Evolutionary conservation across 2,329 filamentous ascomycete species (phyloP).

Genomic region (Penicillium crustosum): DNA sequence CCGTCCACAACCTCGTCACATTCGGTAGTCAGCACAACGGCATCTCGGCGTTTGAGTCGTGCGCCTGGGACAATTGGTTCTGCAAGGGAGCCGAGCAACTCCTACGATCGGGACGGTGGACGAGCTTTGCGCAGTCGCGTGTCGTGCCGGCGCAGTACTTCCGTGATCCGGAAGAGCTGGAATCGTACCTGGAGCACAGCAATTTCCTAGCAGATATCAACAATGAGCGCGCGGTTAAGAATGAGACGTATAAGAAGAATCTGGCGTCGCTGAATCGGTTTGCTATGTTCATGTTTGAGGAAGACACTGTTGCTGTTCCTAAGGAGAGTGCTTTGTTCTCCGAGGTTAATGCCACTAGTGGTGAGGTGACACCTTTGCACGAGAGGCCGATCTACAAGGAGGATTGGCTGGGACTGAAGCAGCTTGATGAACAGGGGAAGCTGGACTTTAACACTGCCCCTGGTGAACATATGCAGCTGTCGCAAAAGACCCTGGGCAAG

Average conservation of each 20-base stretch:
- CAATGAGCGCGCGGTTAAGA: conserved; percentile 80
- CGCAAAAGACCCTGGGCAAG: conserved; percentile 63
- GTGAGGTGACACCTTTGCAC: conserved; percentile 64
- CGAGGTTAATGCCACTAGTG: conserved; percentile 70
- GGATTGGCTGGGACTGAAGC: conserved; percentile 87
- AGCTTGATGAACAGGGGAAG: conserved; percentile 74
- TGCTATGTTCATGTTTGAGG: conserved; percentile 84
- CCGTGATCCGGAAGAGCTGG: conserved; percentile 67
- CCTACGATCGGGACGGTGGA: conserved; percentile 79
- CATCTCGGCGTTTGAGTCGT: conserved; percentile 78
- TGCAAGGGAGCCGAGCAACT: conserved; percentile 79
- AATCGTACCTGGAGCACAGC: conserved; percentile 72
- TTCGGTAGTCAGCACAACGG: conserved; percentile 93
- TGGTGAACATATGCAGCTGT: conserved; percentile 81
- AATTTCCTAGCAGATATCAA: conserved; percentile 96
- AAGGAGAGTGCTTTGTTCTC: conserved; percentile 91
- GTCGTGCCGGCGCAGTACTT: conserved; percentile 96
- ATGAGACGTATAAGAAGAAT: conserved; percentile 69
- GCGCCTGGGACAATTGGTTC: conserved; percentile 69
- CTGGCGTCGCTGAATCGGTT: conserved; percentile 70
- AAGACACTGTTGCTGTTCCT: conserved; percentile 82
- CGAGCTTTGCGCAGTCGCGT: conserved; percentile 69
- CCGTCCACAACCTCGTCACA: conserved; percentile 76
- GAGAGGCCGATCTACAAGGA: conserved; percentile 75
- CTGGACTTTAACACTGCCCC: conserved; percentile 71